Conservation (phyloP, 192 early-diverging fungal genomes). For the Podila clonocystis region DNA sequence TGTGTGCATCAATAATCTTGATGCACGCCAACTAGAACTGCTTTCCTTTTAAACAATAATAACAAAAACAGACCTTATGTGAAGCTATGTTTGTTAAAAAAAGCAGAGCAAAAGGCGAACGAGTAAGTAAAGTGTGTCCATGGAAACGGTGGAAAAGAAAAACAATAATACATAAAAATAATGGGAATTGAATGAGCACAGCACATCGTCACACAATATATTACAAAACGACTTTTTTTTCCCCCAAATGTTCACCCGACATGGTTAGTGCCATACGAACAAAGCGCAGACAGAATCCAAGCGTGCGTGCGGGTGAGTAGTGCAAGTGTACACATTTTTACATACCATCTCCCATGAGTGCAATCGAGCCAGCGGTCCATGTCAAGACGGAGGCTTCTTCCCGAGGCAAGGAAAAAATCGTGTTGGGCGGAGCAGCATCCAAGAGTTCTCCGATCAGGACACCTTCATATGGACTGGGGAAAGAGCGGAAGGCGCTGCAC, state of each 20-base stretch:
- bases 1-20: no score
- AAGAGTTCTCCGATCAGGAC: slow-evolving; percentile 15
- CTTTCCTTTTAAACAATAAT: no score
- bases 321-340: not conserved
- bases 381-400: slow-evolving; percentile 34
- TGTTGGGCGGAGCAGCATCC: slow-evolving; percentile 20
- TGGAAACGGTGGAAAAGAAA: no score
- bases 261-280: not conserved
- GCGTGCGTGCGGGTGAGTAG: not conserved
- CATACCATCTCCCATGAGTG: slow-evolving; percentile 48
- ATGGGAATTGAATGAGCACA: not conserved
- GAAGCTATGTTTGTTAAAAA: no score
- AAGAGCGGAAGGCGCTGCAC: slow-evolving; percentile 2
- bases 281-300: not conserved
- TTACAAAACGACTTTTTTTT: not conserved
- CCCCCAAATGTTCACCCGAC: not conserved
- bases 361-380: slow-evolving; percentile 35
- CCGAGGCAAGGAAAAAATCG: slow-evolving; percentile 17
- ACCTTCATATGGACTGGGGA: slow-evolving; percentile 3
- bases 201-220: not conserved
- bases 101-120: no score
- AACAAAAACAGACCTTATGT: no score
- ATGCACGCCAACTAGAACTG: no score
- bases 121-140: no score
- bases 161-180: no score